These are phyloP conservation scores for Zalaria obscura DNA, from an alignment of 2,329 filamentous ascomycete species.

Conservation along the genomic window DNA sequence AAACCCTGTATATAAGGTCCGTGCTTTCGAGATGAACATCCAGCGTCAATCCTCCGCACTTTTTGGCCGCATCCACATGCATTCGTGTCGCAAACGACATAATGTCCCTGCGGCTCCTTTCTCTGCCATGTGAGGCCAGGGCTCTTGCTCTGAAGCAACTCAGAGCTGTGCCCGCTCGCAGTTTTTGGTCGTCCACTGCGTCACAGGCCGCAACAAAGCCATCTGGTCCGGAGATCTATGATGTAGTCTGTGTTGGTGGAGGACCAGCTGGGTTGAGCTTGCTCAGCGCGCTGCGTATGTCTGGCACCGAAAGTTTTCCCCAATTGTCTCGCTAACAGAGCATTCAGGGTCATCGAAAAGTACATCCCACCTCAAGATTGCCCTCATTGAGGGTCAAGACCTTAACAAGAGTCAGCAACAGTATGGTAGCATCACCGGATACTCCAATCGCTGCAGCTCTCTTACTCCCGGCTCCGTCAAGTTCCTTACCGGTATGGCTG, in stretches of 20 bases:
- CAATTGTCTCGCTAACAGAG: neutral
- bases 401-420: constrained; percentile 55
- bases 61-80: neutral
- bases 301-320: neutral
- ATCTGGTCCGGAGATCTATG: constrained; percentile 57
- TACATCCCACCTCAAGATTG: constrained; percentile 64
- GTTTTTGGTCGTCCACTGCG: constrained; percentile 2
- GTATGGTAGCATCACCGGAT: constrained; percentile 52
- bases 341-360: constrained; percentile 12
- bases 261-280: constrained; percentile 68
- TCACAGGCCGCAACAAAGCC: neutral
- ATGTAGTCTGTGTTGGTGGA: constrained; percentile 83
- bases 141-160: neutral
- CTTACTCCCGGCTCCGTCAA: constrained; percentile 77
- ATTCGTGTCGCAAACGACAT: neutral
- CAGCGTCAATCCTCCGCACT: neutral
- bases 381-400: constrained; percentile 82
- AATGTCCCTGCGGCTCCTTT: constrained; percentile 5
- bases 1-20: too few species aligned
- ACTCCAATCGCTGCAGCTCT: constrained; percentile 91
- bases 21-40: neutral
- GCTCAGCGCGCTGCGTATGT: constrained; percentile 24
- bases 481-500: constrained; percentile 47
- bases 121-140: constrained; percentile 4
- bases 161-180: too few species aligned